phyloP scores from a whole-genome alignment of 179 eudicot genomes.

The Nepenthes alata region DNA sequence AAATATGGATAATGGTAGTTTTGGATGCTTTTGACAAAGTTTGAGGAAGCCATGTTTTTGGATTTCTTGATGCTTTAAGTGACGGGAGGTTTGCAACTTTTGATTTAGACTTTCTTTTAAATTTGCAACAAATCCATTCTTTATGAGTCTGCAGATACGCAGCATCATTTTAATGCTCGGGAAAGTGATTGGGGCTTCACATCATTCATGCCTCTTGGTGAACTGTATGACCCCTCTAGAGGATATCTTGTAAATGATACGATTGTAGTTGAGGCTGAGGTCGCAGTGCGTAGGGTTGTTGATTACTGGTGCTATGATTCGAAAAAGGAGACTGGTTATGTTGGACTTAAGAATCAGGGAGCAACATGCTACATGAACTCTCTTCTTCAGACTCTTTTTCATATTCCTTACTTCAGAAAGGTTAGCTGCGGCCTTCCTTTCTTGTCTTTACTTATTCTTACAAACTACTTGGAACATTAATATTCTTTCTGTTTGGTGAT shows the following conservation, averaged over 20 bases:
- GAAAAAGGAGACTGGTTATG: constrained; percentile 88
- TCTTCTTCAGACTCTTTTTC: constrained; percentile 77
- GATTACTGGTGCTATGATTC: constrained; percentile 78
- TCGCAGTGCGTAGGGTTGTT: constrained; percentile 59
- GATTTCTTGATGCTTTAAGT: too few relatives aligned
- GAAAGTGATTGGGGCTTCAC: constrained; percentile 98
- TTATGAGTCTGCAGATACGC: constrained; percentile 49
- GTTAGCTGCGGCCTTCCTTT: constrained; percentile 13
- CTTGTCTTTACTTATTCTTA: too few relatives aligned
- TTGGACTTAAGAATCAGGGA: constrained; percentile 93
- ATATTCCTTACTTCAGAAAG: constrained; percentile 87
- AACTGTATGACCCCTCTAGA: constrained; percentile 63
- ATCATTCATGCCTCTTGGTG: constrained; percentile 77
- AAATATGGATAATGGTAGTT: too few relatives aligned
- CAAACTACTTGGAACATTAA: too few relatives aligned
- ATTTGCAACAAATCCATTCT: neutral
- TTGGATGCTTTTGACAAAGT: too few relatives aligned
- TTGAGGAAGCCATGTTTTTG: too few relatives aligned
- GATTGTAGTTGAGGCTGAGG: constrained; percentile 72
- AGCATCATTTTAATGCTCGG: constrained; percentile 72
- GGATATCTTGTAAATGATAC: constrained; percentile 74
- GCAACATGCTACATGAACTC: constrained; percentile 94
- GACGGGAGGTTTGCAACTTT: too few relatives aligned
- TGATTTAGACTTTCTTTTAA: too few relatives aligned
- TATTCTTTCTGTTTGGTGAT: neutral